Evolutionary conservation across 148 eudicot genomes (phyloP).

Genomic region (Vaccinium corymbosum): DNA sequence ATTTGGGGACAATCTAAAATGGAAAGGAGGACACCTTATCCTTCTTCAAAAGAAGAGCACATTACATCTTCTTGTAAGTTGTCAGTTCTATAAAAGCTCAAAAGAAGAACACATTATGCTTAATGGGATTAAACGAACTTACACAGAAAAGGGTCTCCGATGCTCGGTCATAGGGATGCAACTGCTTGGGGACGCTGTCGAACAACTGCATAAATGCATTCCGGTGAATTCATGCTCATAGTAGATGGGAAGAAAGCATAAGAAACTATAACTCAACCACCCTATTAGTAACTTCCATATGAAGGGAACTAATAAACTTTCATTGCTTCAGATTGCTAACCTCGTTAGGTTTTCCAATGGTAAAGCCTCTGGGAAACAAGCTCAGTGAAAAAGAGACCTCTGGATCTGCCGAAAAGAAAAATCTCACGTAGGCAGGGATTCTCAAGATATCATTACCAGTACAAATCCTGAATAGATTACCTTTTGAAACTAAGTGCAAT

Average conservation of each 20-base stretch:
- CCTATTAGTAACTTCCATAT: not conserved
- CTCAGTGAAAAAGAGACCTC: constrained; percentile 17
- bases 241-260: constrained; percentile 3
- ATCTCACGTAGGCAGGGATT: not conserved
- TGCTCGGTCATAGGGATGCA: constrained; percentile 17
- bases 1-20: not conserved
- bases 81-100: not conserved
- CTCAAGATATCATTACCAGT: not conserved
- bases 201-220: constrained; percentile 14
- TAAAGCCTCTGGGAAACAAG: constrained; percentile 13
- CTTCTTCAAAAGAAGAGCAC: not conserved
- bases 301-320: not conserved
- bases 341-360: constrained; percentile 16
- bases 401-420: constrained; percentile 9
- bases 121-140: not conserved
- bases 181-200: not conserved
- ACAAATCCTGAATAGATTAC: not conserved
- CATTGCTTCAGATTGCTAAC: constrained; percentile 11
- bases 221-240: not conserved
- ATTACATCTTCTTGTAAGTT: not conserved
- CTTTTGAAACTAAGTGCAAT: constrained; percentile 7
- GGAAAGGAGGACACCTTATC: not conserved
- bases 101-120: no score
- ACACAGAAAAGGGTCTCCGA: constrained; percentile 15
- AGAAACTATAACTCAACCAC: not conserved